A percentile compares a stretch with the other conserved stretches of the same genome.
phyloP scores from a whole-genome alignment of 1,284 basidiomycete species.

The Mrakiaceae sp. region DNA sequence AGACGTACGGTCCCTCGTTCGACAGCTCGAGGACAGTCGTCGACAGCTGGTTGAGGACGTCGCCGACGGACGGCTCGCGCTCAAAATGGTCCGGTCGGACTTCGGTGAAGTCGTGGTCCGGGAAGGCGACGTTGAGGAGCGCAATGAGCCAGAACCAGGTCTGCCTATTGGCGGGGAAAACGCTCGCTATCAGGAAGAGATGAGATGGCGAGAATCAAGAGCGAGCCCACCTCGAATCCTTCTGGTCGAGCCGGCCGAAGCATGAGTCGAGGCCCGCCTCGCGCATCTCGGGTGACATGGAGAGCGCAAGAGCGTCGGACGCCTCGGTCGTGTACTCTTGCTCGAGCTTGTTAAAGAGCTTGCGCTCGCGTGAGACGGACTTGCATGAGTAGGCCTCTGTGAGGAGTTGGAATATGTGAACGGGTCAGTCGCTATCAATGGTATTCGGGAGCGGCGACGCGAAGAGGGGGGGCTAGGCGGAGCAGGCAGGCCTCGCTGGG shows the following conservation, averaged over 20 bases:
- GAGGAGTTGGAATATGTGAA: constrained; percentile 27
- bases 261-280: constrained; percentile 32
- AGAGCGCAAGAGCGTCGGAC: constrained; percentile 32
- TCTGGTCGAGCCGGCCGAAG: constrained; percentile 35
- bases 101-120: constrained; percentile 93
- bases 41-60: constrained; percentile 66
- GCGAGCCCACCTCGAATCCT: constrained; percentile 30
- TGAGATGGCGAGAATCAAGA: not conserved
- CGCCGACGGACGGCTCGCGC: constrained; percentile 58
- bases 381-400: constrained; percentile 97
- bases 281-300: constrained; percentile 35
- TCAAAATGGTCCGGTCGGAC: constrained; percentile 79
- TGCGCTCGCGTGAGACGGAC: constrained; percentile 92
- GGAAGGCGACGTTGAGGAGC: constrained; percentile 92
- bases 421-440: no score
- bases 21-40: constrained; percentile 58
- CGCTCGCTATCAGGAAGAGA: not conserved
- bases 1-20: constrained; percentile 13
- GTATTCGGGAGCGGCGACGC: not conserved
- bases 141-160: constrained; percentile 68
- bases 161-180: constrained; percentile 22
- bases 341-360: constrained; percentile 85
- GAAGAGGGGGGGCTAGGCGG: not conserved
- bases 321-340: constrained; percentile 51
- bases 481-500: no score